Evolutionary conservation across 495 filamentous ascomycete species (phyloP), one percentile per base, ranked within the genome.

Genomic region (Achaetomiella virescens): DNA sequence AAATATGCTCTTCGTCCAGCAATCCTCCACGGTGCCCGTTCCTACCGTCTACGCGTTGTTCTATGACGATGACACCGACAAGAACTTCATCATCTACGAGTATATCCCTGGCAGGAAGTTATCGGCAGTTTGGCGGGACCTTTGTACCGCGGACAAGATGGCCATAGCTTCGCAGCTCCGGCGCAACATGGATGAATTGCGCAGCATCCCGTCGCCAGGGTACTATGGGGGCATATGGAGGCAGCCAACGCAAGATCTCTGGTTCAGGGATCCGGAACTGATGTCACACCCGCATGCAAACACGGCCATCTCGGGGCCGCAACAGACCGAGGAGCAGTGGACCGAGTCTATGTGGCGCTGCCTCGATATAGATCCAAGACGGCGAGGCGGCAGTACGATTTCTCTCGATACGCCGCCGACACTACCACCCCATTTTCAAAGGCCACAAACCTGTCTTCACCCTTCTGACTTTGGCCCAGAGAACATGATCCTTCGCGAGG

Each of bases 201-300:
- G 48, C 17, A n/a, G 12, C 14, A 40, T 40, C 21, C 48, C 48
- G 11, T 25, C 48, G 4, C 48, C 20, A 8, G 48, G 35, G 20
- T 50, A 25, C 21, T 50, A 50, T 14, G 48, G 48, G 4, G 48
- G 48, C 48, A 38, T 50, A 11, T 50, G 48, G 48, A 38, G 48
- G 35, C 48, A 50, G 35, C 12, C 20, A 7, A 50, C 2, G 12
- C 48, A 1, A 4, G 48, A 38, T 21, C 12, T 1, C 14, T 6
- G 9, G 3, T 50, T 38, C 14, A 1, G 3, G 12, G 48, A 50
- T 17, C 9, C 9, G 21, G 4, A 37, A 1, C 14, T 24, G 5
- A 15, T 2, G 0, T n/a, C n/a, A n/a, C 6, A 6, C 1, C 48
- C 48, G 10, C 14, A 25, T 15, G 12, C 3, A 6, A 33, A 49